Evolutionary conservation across 176 grass and related monocot genomes (phyloP).

Genomic region (Eremochloa ophiuroides): DNA sequence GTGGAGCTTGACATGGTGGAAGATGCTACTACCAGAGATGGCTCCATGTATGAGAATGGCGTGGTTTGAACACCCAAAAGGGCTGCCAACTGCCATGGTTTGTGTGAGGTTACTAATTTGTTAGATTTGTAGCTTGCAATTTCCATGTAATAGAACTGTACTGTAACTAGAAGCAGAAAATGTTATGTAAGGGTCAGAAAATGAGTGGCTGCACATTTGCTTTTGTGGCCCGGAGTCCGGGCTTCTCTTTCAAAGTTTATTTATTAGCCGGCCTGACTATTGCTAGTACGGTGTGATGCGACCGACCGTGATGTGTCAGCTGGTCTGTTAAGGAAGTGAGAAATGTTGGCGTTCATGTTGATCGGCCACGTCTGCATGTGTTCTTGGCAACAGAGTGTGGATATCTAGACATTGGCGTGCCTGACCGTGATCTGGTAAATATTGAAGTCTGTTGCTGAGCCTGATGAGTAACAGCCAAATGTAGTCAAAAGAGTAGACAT

Average conservation of each 20-base stretch:
- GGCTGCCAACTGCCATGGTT: not conserved
- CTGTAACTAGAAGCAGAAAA: not conserved
- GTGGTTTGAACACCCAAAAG: slow-evolving; percentile 22
- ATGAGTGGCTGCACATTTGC: slow-evolving; percentile 10
- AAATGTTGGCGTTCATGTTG: not conserved
- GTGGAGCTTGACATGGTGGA: slow-evolving; percentile 52
- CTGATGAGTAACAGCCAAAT: too few relatives aligned
- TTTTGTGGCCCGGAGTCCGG: not conserved
- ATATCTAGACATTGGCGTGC: not conserved
- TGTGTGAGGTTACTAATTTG: not conserved
- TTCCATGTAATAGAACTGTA: slow-evolving; percentile 14
- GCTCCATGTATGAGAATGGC: slow-evolving; percentile 59
- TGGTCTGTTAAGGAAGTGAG: not conserved
- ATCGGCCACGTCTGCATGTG: not conserved
- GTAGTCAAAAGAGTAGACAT: too few relatives aligned
- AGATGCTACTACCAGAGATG: slow-evolving; percentile 55
- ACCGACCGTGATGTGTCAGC: not conserved
- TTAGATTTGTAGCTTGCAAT: slow-evolving; percentile 2
- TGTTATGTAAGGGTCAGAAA: not conserved
- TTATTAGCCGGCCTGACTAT: not conserved
- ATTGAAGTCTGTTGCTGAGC: too few relatives aligned
- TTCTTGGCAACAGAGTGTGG: not conserved
- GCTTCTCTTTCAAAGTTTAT: not conserved
- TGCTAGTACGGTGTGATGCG: not conserved
- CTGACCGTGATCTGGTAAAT: too few relatives aligned